phyloP scores from a whole-genome alignment of 2,329 filamentous ascomycete genomes.

The Neocucurbitaria cava region DNA sequence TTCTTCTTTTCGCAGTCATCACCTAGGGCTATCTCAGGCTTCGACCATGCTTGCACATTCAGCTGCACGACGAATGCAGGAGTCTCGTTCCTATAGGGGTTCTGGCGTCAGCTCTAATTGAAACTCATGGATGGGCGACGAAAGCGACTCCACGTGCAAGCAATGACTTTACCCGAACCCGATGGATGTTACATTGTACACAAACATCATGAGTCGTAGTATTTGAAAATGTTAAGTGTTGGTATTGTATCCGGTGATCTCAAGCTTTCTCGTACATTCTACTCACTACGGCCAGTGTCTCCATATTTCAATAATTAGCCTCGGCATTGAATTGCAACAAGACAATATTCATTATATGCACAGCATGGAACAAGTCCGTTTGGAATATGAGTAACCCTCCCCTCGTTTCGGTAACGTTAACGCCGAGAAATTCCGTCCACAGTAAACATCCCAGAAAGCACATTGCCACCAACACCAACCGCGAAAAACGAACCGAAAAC shows the following conservation, averaged over 20 bases:
- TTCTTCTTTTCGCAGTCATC: constrained; percentile 1
- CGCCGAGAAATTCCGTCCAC: not conserved
- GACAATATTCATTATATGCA: not conserved
- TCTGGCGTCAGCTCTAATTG: too few species aligned
- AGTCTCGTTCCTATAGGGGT: too few species aligned
- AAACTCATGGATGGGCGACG: too few species aligned
- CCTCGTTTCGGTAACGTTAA: not conserved
- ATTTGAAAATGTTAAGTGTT: too few species aligned
- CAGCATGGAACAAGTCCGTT: not conserved
- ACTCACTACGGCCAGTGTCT: not conserved
- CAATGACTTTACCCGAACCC: not conserved
- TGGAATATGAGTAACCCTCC: not conserved
- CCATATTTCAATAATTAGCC: not conserved
- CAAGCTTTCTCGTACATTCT: not conserved
- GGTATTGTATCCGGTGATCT: not conserved
- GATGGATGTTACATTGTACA: too few species aligned
- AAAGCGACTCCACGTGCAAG: not conserved
- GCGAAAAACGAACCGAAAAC: not conserved
- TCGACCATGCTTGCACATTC: too few species aligned
- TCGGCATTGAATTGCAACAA: not conserved
- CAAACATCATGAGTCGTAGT: too few species aligned
- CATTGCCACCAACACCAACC: not conserved
- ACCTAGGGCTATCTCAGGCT: not conserved
- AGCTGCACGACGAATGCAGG: too few species aligned
- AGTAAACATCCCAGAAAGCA: not conserved